Evolutionary conservation across 2,329 filamentous ascomycete species (phyloP), one percentile per base, ranked within the genome.

Genomic region (Pseudocercospora vitis): DNA sequence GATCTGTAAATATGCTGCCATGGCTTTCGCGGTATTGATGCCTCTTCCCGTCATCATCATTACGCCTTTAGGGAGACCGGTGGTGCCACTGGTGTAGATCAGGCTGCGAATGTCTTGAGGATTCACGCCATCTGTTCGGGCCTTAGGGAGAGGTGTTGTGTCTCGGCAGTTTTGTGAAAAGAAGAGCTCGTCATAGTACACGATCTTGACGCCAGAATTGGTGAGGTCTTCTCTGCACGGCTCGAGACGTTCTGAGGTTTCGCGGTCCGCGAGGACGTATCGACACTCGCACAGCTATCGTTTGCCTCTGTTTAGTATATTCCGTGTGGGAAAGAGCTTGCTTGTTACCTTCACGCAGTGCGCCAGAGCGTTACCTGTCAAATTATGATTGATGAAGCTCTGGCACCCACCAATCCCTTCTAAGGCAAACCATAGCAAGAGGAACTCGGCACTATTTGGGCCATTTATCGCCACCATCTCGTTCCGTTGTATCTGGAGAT

Each of bases 51-150:
- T 48, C 11, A 56, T 49, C 46, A 64, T 58, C 55, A 67, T 65
- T 6, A 65, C 64, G 19, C 63, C 64, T 53, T 68, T 66, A 1
- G 64, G 65, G 2, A 64, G 42, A 21, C 63, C 65, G 0, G 89
- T 92, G 0, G 89, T 94, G 12, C 89, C 89, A 21, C 86, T 89
- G 0, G 89, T 94, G 69, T 88, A 94, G 57, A 95, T 90, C 57
- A 95, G 78, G 44, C 84, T 77, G 2, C 81, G 85, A 74, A 89
- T 82, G 55, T 84, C 80, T 1, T 46, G 35, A 8, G 59, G 29
- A 19, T 53, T 32, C n/a, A 26, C 58, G 32, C 55, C 53, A 8
- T 50, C 33, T 3, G 53, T 59, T 24, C 62, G 54, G 32, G 44
- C 48, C 29, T 24, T 23, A n/a, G 66, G 64, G 12, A 68, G n/a